A percentile compares a stretch with the other conserved stretches of the same genome.
These are phyloP conservation scores for Pugionium cornutum DNA, from an alignment of 345 rosid genomes.

Conservation along the genomic window DNA sequence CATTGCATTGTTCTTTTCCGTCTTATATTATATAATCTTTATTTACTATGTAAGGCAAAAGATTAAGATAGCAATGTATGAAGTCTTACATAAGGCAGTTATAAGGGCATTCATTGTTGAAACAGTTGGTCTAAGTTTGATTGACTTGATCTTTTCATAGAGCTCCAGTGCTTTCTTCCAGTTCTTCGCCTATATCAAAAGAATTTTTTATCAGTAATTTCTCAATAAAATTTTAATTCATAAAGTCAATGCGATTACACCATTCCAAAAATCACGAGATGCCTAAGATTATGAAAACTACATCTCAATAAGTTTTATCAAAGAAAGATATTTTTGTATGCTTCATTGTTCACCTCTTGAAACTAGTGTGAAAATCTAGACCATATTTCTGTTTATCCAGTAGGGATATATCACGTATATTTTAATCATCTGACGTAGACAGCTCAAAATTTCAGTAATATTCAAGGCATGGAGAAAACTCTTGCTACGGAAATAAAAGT, in stretches of 20 bases:
- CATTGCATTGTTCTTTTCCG: conserved; percentile 5
- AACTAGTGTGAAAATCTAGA: conserved; percentile 3
- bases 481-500: conserved; percentile 26
- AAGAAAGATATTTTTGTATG: background rate
- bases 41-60: background rate
- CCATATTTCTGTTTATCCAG: background rate
- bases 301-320: conserved; percentile 6
- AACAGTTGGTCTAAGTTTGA: conserved; percentile 65
- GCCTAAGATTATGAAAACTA: background rate
- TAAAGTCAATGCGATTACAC: conserved; percentile 13
- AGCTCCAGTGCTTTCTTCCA: conserved; percentile 88
- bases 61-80: conserved; percentile 2
- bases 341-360: conserved; percentile 11
- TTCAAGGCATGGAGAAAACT: conserved; percentile 15
- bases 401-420: background rate
- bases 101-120: conserved; percentile 87
- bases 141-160: conserved; percentile 67
- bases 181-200: conserved; percentile 63
- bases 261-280: background rate
- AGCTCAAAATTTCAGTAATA: conserved; percentile 1
- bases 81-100: conserved; percentile 80
- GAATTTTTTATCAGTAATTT: conserved; percentile 23
- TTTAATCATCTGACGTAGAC: background rate
- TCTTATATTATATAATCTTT: background rate
- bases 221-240: conserved; percentile 1